Evolutionary conservation across 495 filamentous ascomycete genomes (phyloP).

Genomic region (Tuber brumale): DNA sequence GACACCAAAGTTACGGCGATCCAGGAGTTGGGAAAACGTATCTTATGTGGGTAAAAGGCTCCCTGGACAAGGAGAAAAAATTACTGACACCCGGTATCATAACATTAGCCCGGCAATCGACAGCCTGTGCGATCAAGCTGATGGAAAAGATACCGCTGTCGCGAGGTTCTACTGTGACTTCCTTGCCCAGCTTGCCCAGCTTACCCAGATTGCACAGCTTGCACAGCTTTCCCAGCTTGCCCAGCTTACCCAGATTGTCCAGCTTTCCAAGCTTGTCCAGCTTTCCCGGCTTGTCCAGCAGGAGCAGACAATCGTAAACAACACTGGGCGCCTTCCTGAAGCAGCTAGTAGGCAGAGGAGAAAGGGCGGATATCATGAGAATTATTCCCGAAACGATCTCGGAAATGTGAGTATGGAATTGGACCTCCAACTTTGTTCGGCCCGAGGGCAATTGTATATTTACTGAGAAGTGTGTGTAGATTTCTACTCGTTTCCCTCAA

Average conservation of each 20-base stretch:
- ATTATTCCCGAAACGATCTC: not conserved
- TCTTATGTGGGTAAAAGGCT: not conserved
- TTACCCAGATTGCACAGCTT: too few species aligned
- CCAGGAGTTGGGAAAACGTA: not conserved
- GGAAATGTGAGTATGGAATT: not conserved
- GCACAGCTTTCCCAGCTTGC: too few species aligned
- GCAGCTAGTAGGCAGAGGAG: not conserved
- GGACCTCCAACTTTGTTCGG: not conserved
- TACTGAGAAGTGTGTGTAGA: not conserved
- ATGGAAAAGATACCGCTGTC: not conserved
- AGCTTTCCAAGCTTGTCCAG: too few species aligned
- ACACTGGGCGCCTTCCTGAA: not conserved
- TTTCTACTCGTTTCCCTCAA: conserved; percentile 5
- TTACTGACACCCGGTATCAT: not conserved
- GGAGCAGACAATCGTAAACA: not conserved
- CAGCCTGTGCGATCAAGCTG: not conserved
- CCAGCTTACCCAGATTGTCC: too few species aligned
- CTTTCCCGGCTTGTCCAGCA: not conserved
- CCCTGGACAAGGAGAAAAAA: not conserved
- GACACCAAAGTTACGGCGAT: not conserved
- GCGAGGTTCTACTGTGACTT: not conserved
- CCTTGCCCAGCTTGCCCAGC: too few species aligned
- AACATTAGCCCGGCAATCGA: not conserved
- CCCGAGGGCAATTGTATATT: not conserved
- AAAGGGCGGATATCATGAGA: conserved; percentile 1